Conservation (phyloP, 306 rosid species). For the Prunus campanulata region DNA sequence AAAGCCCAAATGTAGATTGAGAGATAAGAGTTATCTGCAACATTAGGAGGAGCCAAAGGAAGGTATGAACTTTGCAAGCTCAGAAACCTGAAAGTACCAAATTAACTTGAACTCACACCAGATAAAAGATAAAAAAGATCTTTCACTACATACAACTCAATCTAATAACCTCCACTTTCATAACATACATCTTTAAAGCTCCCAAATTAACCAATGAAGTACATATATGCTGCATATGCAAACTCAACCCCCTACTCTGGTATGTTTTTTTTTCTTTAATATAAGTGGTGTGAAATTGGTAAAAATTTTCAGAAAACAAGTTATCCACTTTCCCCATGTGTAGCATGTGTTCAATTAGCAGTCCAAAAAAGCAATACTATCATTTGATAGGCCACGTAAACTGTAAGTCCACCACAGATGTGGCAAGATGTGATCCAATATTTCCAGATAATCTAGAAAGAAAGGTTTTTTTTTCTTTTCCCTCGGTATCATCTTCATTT, state of each 20-base stretch:
- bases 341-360: neutral
- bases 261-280: too few species aligned
- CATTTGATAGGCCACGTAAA: neutral
- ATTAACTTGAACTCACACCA: neutral
- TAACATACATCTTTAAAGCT: neutral
- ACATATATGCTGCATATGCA: neutral
- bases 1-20: neutral
- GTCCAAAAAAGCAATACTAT: neutral
- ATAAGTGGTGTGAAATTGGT: too few species aligned
- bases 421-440: conserved; percentile 10
- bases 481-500: neutral
- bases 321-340: too few species aligned
- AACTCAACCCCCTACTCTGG: neutral
- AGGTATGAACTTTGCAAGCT: neutral
- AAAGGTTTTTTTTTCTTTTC: neutral
- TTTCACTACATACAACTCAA: neutral
- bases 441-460: neutral
- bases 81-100: neutral
- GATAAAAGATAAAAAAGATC: neutral
- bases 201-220: neutral
- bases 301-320: too few species aligned
- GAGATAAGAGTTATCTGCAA: too few species aligned
- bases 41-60: neutral
- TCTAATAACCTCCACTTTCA: neutral
- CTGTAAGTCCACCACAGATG: conserved; percentile 10